Base-by-base conservation (phyloP, 2,329 filamentous ascomycete species). In the Scedosporium minutisporum region DNA sequence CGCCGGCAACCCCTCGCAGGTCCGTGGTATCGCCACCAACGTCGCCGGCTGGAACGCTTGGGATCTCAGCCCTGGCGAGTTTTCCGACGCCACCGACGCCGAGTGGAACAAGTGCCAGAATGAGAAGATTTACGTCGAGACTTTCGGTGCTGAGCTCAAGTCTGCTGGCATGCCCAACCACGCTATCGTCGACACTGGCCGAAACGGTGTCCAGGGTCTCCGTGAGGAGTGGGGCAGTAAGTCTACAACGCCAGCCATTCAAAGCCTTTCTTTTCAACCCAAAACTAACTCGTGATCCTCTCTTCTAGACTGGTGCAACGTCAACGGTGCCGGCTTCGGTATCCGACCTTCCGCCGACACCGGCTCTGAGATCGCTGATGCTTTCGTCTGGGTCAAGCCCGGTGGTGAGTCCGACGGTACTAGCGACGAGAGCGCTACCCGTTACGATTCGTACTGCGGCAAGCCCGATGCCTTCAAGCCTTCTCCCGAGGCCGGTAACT, bases 361-460 rank as follows among this genome's bases (percentile, higher is more conserved):
- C n/a, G 82, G 81, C 55, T 75, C 82, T 67, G 69, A 74, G 6
- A 77, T 85, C 21, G 78, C 80, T 61, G 86, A 88, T 72, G 83
- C 84, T 42, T 85, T 87, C 66, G 85, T 87, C 58, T 87, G 85
- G 85, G 75, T 86, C 68, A 88, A 88, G 79, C 85, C 85, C 16
- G 84, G 85, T 66, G 78, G 78, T 64, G 78, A 80, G 71, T 89
- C 73, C 7, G 67, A 76, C 61, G 74, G 74, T n/a, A 76, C 73
- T 55, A 73, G 71, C 67, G 73, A 75, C 69, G 65, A 61, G 55
- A 70, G 68, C 48, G 73, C 73, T 51, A 62, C 41, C 58, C 71
- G 73, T 60, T 76, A 74, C 68, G 73, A 75, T 69, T 70, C 67
- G 65, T 74, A 73, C 71, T 76, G 73, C 68, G 73, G 73, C 61